Conservation (phyloP, 805 yeast genomes). For the Metschnikowia dekortorum region DNA sequence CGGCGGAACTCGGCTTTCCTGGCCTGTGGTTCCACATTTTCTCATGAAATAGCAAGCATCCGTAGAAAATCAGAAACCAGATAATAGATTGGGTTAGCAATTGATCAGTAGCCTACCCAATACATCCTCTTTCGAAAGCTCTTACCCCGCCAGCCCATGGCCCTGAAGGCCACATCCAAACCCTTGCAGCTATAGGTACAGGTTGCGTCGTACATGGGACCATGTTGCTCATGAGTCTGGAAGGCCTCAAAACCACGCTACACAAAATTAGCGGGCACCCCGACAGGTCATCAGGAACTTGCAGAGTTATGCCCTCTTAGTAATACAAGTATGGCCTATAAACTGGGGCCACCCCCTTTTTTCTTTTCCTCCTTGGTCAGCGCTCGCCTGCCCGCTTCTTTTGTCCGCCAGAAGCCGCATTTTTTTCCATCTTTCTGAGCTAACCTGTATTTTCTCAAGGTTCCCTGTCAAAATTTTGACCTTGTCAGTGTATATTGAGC, state of each 20-base stretch:
- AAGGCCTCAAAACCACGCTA: background rate
- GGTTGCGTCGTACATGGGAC: slow-evolving; percentile 1
- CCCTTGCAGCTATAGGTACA: background rate
- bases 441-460: slow-evolving; percentile 2
- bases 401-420: slow-evolving; percentile 4
- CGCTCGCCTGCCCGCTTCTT: background rate
- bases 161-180: background rate
- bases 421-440: slow-evolving; percentile 4
- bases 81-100: background rate
- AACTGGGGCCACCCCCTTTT: background rate
- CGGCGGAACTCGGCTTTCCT: background rate
- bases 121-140: background rate
- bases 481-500: background rate
- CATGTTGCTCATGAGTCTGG: background rate
- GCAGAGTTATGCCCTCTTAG: no score
- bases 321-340: no score
- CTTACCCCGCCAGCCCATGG: background rate
- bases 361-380: background rate
- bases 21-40: background rate
- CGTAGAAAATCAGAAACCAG: background rate
- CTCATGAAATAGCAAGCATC: background rate
- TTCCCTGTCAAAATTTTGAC: background rate
- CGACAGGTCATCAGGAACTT: no score
- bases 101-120: background rate
- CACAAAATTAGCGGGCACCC: no score